phyloP scores from a whole-genome alignment of 805 yeast genomes.

The Kodamaea kaohsiungensis region DNA sequence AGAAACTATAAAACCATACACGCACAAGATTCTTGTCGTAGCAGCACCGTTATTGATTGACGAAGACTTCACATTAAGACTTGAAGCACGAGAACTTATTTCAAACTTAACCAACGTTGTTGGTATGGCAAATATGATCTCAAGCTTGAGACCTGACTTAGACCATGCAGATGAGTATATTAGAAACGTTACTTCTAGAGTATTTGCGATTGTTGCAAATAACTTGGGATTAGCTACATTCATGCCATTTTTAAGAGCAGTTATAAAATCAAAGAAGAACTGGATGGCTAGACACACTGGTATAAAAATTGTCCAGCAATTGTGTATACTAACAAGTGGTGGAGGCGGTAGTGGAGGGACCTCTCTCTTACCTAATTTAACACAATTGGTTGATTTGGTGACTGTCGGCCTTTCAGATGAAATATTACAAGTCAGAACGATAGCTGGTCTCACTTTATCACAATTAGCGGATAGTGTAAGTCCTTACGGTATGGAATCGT shows the following conservation, averaged over 20 bases:
- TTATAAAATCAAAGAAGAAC: constrained; percentile 69
- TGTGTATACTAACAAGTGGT: constrained; percentile 66
- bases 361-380: constrained; percentile 66
- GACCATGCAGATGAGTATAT: constrained; percentile 81
- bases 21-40: constrained; percentile 70
- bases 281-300: constrained; percentile 89
- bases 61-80: constrained; percentile 70
- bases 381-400: constrained; percentile 63
- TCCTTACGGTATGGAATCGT: constrained; percentile 90
- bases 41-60: constrained; percentile 79
- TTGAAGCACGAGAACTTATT: constrained; percentile 78
- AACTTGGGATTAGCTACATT: constrained; percentile 72
- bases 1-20: constrained; percentile 65
- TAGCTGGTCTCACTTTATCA: constrained; percentile 71
- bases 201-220: constrained; percentile 81
- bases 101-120: constrained; percentile 76
- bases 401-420: constrained; percentile 63
- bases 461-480: constrained; percentile 76
- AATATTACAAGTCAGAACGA: constrained; percentile 62
- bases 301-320: constrained; percentile 70
- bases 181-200: constrained; percentile 71
- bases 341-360: constrained; percentile 42
- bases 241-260: constrained; percentile 81
- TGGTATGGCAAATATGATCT: constrained; percentile 79
- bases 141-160: constrained; percentile 76